Evolutionary conservation across 495 filamentous ascomycete species (phyloP).

Genomic region (Penicillium malachiteum): DNA sequence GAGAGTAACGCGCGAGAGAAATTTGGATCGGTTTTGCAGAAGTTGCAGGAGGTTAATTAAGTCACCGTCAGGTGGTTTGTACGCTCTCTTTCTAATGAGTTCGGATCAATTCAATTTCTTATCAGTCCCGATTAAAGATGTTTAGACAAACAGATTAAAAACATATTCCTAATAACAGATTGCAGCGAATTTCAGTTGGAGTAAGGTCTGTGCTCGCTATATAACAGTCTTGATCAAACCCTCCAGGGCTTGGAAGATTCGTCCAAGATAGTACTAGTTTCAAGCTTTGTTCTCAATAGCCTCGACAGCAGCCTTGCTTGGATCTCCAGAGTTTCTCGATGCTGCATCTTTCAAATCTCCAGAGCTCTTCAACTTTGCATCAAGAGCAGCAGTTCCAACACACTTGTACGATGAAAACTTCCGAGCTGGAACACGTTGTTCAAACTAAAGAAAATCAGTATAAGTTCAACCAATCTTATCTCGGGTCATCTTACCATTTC

Average conservation of each 20-base stretch:
- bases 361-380: slow-evolving; percentile 4
- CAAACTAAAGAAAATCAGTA: slow-evolving; percentile 11
- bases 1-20: slow-evolving; percentile 55
- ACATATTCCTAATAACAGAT: too few species aligned
- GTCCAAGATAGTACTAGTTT: background rate
- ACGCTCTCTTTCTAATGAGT: too few species aligned
- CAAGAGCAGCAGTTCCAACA: slow-evolving; percentile 9
- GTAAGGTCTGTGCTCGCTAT: too few species aligned
- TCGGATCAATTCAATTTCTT: too few species aligned
- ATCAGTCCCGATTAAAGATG: too few species aligned
- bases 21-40: slow-evolving; percentile 35
- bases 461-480: background rate
- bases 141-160: too few species aligned
- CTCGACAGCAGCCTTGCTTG: slow-evolving; percentile 12
- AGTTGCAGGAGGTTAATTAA: slow-evolving; percentile 2
- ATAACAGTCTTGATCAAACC: background rate
- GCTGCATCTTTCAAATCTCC: background rate
- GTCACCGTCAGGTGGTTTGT: too few species aligned
- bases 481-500: slow-evolving; percentile 12
- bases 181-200: too few species aligned
- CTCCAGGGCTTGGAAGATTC: too few species aligned
- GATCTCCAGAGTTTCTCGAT: slow-evolving; percentile 4
- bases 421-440: slow-evolving; percentile 21
- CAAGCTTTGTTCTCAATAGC: slow-evolving; percentile 10
- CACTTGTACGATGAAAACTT: slow-evolving; percentile 19